Percentiles rank a stretch among this genome's conserved stretches.
These are phyloP conservation scores for Penstemon barbatus DNA, from an alignment of 257 asterid species.

Conservation along the genomic window DNA sequence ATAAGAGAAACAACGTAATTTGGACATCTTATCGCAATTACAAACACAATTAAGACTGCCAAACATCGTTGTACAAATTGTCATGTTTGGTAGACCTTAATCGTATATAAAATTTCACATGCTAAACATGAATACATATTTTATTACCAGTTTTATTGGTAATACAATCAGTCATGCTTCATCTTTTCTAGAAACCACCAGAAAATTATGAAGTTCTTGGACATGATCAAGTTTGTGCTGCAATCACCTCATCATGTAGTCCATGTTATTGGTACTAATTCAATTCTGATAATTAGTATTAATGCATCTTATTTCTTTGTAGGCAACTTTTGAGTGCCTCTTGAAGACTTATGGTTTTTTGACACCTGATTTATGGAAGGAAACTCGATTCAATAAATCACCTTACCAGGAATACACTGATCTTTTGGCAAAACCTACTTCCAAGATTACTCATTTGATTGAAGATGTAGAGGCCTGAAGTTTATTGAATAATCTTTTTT, in stretches of 20 bases:
- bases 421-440: conserved; percentile 54
- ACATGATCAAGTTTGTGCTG: neutral
- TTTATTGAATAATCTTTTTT: neutral
- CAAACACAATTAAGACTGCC: too few relatives aligned
- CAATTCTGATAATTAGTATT: neutral
- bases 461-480: conserved; percentile 53
- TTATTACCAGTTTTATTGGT: too few relatives aligned
- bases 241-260: neutral
- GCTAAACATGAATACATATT: too few relatives aligned
- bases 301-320: neutral
- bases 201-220: too few relatives aligned
- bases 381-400: conserved; percentile 59
- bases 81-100: too few relatives aligned
- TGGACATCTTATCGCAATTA: too few relatives aligned
- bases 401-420: conserved; percentile 78
- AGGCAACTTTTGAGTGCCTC: conserved; percentile 74
- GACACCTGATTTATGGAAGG: conserved; percentile 75
- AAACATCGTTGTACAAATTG: too few relatives aligned
- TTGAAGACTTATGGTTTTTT: conserved; percentile 66
- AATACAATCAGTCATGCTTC: too few relatives aligned
- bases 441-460: conserved; percentile 39
- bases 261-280: neutral
- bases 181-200: too few relatives aligned
- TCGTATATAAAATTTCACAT: too few relatives aligned
- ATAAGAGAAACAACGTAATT: too few relatives aligned